phyloP scores from a whole-genome alignment of 176 grass and related monocot genomes.

The Musa acuminata region DNA sequence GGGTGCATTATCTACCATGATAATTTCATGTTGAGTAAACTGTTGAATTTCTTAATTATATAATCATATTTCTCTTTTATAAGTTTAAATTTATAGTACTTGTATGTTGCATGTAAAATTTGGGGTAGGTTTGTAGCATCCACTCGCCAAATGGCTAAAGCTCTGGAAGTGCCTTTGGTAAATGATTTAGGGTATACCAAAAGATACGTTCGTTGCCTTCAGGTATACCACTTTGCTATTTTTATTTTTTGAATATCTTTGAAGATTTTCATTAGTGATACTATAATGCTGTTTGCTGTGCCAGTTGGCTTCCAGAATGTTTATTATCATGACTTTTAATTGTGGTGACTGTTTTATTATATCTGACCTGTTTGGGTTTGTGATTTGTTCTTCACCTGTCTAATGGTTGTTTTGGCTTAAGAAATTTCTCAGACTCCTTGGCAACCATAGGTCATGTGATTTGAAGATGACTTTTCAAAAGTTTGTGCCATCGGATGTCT shows the following conservation, averaged over 20 bases:
- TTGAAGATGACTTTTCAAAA: not conserved
- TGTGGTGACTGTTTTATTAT: no score
- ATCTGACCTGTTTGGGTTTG: no score
- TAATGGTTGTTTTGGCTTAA: no score
- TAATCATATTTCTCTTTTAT: no score
- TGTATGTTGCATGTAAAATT: slow-evolving; percentile 2
- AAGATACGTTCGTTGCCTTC: slow-evolving; percentile 96
- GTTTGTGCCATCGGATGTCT: not conserved
- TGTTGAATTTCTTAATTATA: not conserved
- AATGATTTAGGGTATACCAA: slow-evolving; percentile 98
- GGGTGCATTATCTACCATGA: not conserved
- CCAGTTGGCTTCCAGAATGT: no score
- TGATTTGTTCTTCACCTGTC: no score
- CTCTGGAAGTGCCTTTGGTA: slow-evolving; percentile 87
- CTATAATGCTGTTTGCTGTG: not conserved
- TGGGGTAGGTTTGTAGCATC: slow-evolving; percentile 71
- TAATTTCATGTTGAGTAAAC: not conserved
- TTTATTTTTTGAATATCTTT: not conserved
- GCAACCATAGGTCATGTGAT: no score
- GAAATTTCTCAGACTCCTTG: no score
- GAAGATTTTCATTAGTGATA: not conserved
- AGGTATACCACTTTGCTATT: slow-evolving; percentile 37
- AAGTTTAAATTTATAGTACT: not conserved
- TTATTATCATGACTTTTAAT: no score
- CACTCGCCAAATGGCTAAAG: slow-evolving; percentile 75